Base-by-base conservation (phyloP, 208 protist species). In the Blastocrithidia nonstop region DNA sequence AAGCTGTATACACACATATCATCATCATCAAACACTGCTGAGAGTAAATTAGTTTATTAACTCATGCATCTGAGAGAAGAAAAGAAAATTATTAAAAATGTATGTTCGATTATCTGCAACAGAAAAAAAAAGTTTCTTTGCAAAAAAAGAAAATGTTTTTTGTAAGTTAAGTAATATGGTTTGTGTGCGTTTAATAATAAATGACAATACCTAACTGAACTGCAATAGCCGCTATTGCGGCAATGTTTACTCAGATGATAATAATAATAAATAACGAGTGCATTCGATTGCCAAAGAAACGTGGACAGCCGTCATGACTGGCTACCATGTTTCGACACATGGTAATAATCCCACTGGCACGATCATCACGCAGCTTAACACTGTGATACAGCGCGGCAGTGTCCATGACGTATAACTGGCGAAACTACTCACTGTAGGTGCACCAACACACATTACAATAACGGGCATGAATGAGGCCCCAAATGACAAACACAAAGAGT, bases 381-480 rank as follows among this genome's bases (percentile, higher is more conserved):
- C 45, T 37, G 45, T 89, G 80, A 44, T 85, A 83, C 16, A 89
- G 43, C 2, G 51, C 54, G 0, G 66, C 61, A 19, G 76, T 61
- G 55, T 85, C 65, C 57, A 85, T 72, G 39, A 89, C 71, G 51
- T 74, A 83, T 20, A 71, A 32, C 24, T 89, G 80, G 9, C 56
- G 52, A 9, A 39, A 16, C 37, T 62, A 44, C 55, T 85, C 75
- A 0, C 33, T 25, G 1, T 43, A 37, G 2, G 63, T 80, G 21
- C 31, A 37, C 8, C 50, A 22, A 28, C 69, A 78, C 4, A 65
- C 54, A 44, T 70, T 71, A 23, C 80, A 45, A 53, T 89, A 81
- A 2, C 72, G 72, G 13, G 60, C 11, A n/a, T 78, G 55, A 32
- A 85, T 27, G 8, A 57, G 7, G 3, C 71, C 80, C 63, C 68